A percentile compares a stretch with the other conserved stretches of the same genome.
Conservation (phyloP, 345 rosid species). For the Punica granatum region DNA sequence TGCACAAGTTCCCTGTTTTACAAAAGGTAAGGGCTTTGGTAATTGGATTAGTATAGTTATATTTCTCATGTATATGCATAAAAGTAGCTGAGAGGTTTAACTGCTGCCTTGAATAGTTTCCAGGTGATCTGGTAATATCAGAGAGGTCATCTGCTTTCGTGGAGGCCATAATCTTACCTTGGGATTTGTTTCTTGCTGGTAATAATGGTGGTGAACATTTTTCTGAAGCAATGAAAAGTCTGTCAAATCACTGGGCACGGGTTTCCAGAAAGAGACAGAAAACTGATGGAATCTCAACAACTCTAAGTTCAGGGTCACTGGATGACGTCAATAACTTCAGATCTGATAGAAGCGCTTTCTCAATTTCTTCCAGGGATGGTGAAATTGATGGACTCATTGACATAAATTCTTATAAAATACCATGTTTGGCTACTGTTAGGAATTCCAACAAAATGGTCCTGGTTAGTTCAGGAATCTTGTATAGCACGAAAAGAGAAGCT, state of each 20-base stretch:
- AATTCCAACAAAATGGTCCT: conserved; percentile 17
- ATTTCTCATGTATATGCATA: neutral
- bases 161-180: conserved; percentile 70
- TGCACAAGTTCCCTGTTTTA: conserved; percentile 55
- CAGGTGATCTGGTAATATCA: conserved; percentile 30
- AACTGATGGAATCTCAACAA: conserved; percentile 18
- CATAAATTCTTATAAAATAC: conserved; percentile 26
- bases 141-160: conserved; percentile 34
- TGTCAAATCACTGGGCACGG: conserved; percentile 17
- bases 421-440: conserved; percentile 49
- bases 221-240: conserved; percentile 9
- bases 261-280: conserved; percentile 46
- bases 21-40: conserved; percentile 30
- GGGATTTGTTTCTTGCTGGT: conserved; percentile 52
- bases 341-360: conserved; percentile 7
- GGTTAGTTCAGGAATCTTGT: conserved; percentile 36
- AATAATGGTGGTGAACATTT: conserved; percentile 27
- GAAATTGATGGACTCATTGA: conserved; percentile 10
- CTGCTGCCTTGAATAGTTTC: conserved; percentile 27
- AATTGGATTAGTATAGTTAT: neutral
- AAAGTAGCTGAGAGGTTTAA: neutral
- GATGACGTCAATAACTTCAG: conserved; percentile 11
- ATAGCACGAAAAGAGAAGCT: conserved; percentile 19
- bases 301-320: neutral
- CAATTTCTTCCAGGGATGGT: conserved; percentile 10